These are phyloP conservation scores for Aspergillus ochraceus DNA, from an alignment of 2,329 filamentous ascomycete genomes.

Conservation along the genomic window DNA sequence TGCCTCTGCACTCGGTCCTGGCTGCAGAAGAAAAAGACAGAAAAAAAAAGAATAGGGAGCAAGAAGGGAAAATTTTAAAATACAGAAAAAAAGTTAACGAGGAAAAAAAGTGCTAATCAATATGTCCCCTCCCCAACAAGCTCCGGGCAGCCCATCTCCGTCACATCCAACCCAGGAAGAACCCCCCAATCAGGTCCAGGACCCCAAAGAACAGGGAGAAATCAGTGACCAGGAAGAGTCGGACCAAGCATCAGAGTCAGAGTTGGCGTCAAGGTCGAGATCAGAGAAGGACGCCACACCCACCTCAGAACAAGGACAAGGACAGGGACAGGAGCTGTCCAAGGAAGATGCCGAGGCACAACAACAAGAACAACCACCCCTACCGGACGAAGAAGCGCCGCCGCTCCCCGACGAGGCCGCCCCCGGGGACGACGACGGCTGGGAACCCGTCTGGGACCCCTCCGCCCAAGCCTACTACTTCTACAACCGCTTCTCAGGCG, in stretches of 20 bases:
- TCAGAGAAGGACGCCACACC: no score
- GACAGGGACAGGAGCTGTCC: constrained; percentile 4
- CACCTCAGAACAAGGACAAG: constrained; percentile 1
- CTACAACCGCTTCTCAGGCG: constrained; percentile 74
- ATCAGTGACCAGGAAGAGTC: neutral
- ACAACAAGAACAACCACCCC: constrained; percentile 33
- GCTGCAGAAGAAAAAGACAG: neutral
- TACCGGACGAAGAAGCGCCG: constrained; percentile 47
- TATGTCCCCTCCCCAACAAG: neutral
- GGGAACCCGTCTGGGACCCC: constrained; percentile 77
- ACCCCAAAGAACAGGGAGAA: neutral
- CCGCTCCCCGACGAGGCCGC: constrained; percentile 56
- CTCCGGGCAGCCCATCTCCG: neutral
- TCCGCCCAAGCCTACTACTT: constrained; percentile 74
- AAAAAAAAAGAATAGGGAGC: neutral
- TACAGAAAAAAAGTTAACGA: neutral
- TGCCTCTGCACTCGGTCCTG: neutral
- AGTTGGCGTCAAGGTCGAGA: constrained; percentile 12
- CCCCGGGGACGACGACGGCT: constrained; percentile 64
- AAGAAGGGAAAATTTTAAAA: neutral
- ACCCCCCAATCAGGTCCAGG: neutral
- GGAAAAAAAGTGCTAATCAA: neutral
- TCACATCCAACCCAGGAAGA: neutral
- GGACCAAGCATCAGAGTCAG: constrained; percentile 45
- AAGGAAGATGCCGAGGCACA: constrained; percentile 14